Conservation (phyloP, 2,329 filamentous ascomycete species). For the Bipolaris sorokiniana region DNA sequence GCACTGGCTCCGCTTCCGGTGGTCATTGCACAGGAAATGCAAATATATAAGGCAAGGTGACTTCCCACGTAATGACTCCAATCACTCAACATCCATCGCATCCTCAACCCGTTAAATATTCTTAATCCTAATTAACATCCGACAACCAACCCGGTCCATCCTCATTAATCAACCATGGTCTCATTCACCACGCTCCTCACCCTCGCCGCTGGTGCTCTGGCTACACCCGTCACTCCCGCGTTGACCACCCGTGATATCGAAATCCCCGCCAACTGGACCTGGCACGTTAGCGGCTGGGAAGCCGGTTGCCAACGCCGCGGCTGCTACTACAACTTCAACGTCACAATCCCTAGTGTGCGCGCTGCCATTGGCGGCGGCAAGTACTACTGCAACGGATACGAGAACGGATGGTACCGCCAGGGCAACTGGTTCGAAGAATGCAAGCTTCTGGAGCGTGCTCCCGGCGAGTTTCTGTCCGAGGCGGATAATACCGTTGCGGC, state of each 20-base stretch:
- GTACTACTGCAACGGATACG: constrained; percentile 26
- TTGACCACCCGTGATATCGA: neutral
- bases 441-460: constrained; percentile 13
- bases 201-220: constrained; percentile 14
- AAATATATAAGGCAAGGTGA: too few species aligned
- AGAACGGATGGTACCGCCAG: constrained; percentile 22
- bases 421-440: constrained; percentile 14
- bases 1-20: too few species aligned
- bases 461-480: neutral
- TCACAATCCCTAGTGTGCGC: constrained; percentile 22
- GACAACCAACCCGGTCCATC: too few species aligned
- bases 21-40: too few species aligned
- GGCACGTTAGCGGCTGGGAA: constrained; percentile 26
- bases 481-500: constrained; percentile 26
- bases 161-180: constrained; percentile 12
- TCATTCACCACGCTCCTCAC: constrained; percentile 18
- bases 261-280: constrained; percentile 26
- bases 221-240: constrained; percentile 14
- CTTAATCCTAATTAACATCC: too few species aligned
- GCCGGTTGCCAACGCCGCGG: constrained; percentile 26
- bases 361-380: constrained; percentile 18
- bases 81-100: too few species aligned
- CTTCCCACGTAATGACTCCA: too few species aligned
- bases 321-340: constrained; percentile 34
- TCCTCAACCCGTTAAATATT: too few species aligned